A percentile compares a stretch with the other conserved stretches of the same genome.
phyloP scores from a whole-genome alignment of 2,329 filamentous ascomycete species.

The Colletotrichum simmondsii region DNA sequence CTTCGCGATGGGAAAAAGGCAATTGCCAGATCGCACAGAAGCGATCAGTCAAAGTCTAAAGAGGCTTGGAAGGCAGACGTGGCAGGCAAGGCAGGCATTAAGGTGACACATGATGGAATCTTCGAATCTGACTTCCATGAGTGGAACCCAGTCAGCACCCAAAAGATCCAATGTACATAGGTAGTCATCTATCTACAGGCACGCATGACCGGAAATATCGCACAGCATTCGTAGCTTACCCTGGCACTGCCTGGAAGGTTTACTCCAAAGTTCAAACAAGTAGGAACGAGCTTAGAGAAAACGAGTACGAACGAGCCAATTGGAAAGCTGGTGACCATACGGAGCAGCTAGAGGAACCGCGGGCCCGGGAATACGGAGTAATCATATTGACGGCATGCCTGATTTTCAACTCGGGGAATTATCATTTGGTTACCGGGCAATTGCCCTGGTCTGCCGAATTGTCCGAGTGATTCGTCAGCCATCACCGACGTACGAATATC shows the following conservation, averaged over 20 bases:
- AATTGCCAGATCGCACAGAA: not conserved
- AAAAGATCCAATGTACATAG: not conserved
- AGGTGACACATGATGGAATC: not conserved
- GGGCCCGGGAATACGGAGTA: not conserved
- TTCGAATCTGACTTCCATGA: slow-evolving; percentile 23
- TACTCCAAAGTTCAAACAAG: not conserved
- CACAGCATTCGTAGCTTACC: not conserved
- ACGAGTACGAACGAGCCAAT: not conserved
- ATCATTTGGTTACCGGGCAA: not conserved
- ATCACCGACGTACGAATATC: not conserved
- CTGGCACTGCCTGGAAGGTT: not conserved
- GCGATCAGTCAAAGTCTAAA: not conserved
- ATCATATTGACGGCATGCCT: not conserved
- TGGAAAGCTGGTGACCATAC: not conserved
- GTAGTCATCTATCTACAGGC: not conserved
- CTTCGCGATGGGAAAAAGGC: not conserved
- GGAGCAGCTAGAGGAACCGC: not conserved
- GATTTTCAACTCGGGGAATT: not conserved
- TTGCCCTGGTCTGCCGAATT: not conserved
- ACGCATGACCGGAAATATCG: not conserved
- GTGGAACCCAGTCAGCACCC: slow-evolving; percentile 25
- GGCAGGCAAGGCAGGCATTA: not conserved
- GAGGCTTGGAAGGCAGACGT: too few species aligned
- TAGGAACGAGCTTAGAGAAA: not conserved
- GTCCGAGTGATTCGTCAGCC: not conserved